Evolutionary conservation across 148 eudicot genomes (phyloP), one percentile per base, ranked within the genome.

Genomic region (Rhododendron simsii): DNA sequence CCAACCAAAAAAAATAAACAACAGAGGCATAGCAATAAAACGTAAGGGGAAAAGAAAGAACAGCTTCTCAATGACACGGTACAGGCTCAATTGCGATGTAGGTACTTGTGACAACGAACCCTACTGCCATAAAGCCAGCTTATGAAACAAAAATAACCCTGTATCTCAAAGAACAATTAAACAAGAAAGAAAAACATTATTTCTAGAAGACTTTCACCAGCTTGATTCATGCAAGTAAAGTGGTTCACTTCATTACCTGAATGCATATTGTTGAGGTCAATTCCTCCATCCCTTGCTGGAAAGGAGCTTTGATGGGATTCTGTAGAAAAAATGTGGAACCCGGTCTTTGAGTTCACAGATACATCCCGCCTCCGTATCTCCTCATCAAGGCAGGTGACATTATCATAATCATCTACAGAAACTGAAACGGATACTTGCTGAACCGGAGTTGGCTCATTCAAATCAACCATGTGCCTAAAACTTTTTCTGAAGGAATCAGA

Each of bases 391-490:
- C 57, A 71, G 55, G 33, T 51, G 1, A 80, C 20, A 51, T 39
- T 20, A 53, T 59, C 79, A n/a, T 73, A 50, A 63, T 84, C 85
- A 50, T 53, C 57, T 74, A 39, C 74, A 65, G 83, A 41, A 50
- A 59, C 82, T 51, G 81, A 81, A 87, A 57, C n/a, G 18, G 87
- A 55, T 35, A 53, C 44, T 83, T 73, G 88, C 78, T 84, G 73
- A 71, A 81, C 21, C 59, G 23, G 76, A 65, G 87, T 37, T 41
- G 90, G 88, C 63, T 90, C 87, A 82, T 88, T 89, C 76, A 86
- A 61, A 88, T 91, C 89, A 80, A 76, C 89, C 84, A 83, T 37
- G 50, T 61, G 23, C 76, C 59, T 5, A 26, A n/a, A 78, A 30
- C 45, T 84, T 81, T 78, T 86, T 45, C 28, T 12, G 15, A 5